These are phyloP conservation scores for Fusarium incarnatum DNA, from an alignment of 2,329 filamentous ascomycete species.

Conservation along the genomic window DNA sequence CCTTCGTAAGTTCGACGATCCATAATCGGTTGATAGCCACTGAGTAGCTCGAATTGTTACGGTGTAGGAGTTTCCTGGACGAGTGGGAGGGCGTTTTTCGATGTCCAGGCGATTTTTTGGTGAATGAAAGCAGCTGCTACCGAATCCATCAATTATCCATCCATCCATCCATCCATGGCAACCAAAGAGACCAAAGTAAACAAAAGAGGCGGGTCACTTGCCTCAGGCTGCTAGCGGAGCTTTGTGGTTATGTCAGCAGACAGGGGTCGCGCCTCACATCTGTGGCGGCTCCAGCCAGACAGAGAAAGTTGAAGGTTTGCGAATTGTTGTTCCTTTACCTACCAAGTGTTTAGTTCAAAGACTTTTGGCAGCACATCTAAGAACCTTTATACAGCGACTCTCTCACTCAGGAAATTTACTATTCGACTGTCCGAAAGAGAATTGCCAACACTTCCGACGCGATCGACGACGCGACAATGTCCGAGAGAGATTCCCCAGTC, in stretches of 20 bases:
- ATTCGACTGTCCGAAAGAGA: neutral
- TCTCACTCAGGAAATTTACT: neutral
- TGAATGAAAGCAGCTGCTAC: slow-evolving; percentile 24
- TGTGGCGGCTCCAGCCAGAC: slow-evolving; percentile 35
- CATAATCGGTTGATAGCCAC: slow-evolving; percentile 52
- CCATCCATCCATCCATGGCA: slow-evolving; percentile 42
- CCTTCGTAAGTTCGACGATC: slow-evolving; percentile 68
- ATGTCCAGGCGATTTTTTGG: slow-evolving; percentile 15
- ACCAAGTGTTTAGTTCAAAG: slow-evolving; percentile 1
- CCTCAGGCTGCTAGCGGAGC: slow-evolving; percentile 39
- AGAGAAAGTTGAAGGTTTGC: slow-evolving; percentile 44
- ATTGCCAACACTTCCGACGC: slow-evolving; percentile 4
- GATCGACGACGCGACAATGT: slow-evolving; percentile 52
- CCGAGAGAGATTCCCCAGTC: slow-evolving; percentile 59
- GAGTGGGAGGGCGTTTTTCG: slow-evolving; percentile 1
- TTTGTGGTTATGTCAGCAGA: slow-evolving; percentile 48
- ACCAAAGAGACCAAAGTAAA: slow-evolving; percentile 51
- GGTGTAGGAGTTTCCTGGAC: neutral
- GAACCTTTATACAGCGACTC: neutral
- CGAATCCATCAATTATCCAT: slow-evolving; percentile 34
- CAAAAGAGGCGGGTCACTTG: slow-evolving; percentile 43
- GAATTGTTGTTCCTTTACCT: slow-evolving; percentile 17
- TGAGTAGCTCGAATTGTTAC: slow-evolving; percentile 23
- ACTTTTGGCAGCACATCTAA: neutral
- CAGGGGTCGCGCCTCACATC: slow-evolving; percentile 34